These are phyloP conservation scores for Pseudogymnoascus sp. DNA, from an alignment of 2,329 filamentous ascomycete genomes.

Conservation along the genomic window DNA sequence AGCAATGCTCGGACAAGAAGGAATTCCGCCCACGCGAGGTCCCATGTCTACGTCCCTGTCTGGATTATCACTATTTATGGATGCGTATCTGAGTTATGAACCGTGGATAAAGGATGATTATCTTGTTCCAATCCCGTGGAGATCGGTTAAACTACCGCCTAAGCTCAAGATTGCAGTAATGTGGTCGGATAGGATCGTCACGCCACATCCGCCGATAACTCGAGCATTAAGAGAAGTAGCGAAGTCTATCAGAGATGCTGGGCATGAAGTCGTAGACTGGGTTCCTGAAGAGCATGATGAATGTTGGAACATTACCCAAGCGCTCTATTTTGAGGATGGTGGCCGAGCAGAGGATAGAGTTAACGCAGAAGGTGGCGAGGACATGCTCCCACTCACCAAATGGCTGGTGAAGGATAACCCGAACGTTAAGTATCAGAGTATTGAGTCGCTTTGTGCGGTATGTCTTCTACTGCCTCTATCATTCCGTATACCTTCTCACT, in stretches of 20 bases:
- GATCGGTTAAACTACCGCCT: conserved; percentile 30
- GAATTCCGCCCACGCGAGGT: conserved; percentile 44
- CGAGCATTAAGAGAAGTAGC: conserved; percentile 51
- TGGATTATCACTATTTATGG: conserved; percentile 39
- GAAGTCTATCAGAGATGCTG: conserved; percentile 39
- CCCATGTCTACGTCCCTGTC: conserved; percentile 47
- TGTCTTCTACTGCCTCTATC: not conserved
- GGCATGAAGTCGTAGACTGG: conserved; percentile 50
- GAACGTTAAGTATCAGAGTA: conserved; percentile 12
- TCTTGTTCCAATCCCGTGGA: conserved; percentile 48
- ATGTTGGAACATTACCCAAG: conserved; percentile 40
- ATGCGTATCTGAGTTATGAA: conserved; percentile 34
- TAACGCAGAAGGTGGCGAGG: conserved; percentile 15
- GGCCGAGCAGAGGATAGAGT: conserved; percentile 11
- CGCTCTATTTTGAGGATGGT: conserved; percentile 15
- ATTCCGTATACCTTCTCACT: not conserved
- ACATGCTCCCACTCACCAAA: conserved; percentile 15
- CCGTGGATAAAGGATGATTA: conserved; percentile 48
- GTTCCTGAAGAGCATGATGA: conserved; percentile 45
- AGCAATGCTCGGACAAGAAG: conserved; percentile 23
- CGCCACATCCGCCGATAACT: conserved; percentile 52
- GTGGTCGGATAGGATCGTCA: conserved; percentile 53
- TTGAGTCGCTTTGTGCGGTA: conserved; percentile 12
- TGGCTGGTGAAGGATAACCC: conserved; percentile 13
- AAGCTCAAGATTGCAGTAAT: conserved; percentile 56